Evolutionary conservation across 768 basidiomycete genomes (phyloP), one percentile per base, ranked within the genome.

Genomic region (Candolleomyces aberdarensis): DNA sequence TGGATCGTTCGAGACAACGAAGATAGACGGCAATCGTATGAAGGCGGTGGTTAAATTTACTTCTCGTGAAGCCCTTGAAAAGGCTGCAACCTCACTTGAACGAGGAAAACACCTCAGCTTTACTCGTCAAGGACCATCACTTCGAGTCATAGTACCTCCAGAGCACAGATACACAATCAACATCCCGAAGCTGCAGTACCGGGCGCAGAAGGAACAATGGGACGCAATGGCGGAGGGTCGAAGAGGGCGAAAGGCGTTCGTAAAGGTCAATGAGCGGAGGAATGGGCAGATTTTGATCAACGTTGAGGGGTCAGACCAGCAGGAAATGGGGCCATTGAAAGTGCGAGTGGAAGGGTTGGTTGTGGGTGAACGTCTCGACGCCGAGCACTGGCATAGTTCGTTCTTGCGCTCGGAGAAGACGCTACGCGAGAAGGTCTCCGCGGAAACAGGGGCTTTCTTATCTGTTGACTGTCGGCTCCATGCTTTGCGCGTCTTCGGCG

Each of bases 321-420:
- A 82, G 63, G 79, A 77, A 2, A 76, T 81, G 0, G 86, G 86
- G 1, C 75, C 79, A 4, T 65, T 88, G 62, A 87, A 86, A 70
- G 85, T 87, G 14, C 73, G 85, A 56, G 82, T 85, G 0, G 86
- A 87, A 67, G 80, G 74, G 55, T 66, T 87, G 44, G 80, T 77
- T 3, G 74, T 73, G 26, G 86, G 86, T 4, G 79, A 83, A 46
- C 79, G 71, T 43, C 71, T 87, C 13, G 74, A 71, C 44, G 60
- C 72, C 4, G 71, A 73, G 4, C 75, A 75, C 32, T 87, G 84
- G 85, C 85, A 86, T 67, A 71, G 75, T 39, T 75, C 76, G 0
- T 75, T 85, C 59, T 66, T 50, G 32, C 63, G 1, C 82, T 83
- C 54, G 43, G 40, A 20, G 31, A 29, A 46, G 17, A 22, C 14